Percentiles rank a stretch among this genome's conserved stretches.
Evolutionary conservation across 345 rosid species (phyloP).

Genomic region (Aurinia saxatilis): DNA sequence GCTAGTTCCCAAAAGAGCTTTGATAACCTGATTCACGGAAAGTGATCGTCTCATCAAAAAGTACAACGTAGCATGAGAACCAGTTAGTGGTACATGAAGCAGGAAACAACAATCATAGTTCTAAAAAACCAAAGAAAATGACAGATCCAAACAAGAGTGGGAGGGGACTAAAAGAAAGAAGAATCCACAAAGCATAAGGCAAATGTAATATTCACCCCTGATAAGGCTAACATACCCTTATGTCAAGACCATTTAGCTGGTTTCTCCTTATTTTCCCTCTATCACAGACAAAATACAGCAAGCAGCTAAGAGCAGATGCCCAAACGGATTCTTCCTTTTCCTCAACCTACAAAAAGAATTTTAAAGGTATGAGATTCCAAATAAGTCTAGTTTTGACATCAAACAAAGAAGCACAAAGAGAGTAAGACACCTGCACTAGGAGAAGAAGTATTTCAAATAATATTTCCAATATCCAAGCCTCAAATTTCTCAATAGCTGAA

Average conservation of each 20-base stretch:
- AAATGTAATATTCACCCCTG: slow-evolving; percentile 6
- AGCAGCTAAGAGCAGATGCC: slow-evolving; percentile 96
- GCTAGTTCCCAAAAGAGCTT: slow-evolving; percentile 66
- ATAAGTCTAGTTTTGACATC: slow-evolving; percentile 3
- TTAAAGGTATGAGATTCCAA: slow-evolving; percentile 12
- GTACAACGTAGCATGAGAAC: slow-evolving; percentile 8
- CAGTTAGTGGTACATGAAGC: neutral
- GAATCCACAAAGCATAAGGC: slow-evolving; percentile 3
- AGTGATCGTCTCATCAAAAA: slow-evolving; percentile 15
- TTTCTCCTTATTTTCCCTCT: slow-evolving; percentile 79
- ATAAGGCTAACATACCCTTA: slow-evolving; percentile 51
- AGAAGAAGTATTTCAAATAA: slow-evolving; percentile 83
- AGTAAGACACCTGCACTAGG: slow-evolving; percentile 74
- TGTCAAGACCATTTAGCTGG: slow-evolving; percentile 88
- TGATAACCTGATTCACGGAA: slow-evolving; percentile 60
- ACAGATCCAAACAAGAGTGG: slow-evolving; percentile 3
- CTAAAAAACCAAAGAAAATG: neutral
- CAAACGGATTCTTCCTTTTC: slow-evolving; percentile 90
- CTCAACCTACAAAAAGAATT: slow-evolving; percentile 49
- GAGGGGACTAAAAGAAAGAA: neutral
- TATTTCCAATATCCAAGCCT: slow-evolving; percentile 90
- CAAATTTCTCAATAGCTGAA: slow-evolving; percentile 70
- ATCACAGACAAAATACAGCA: slow-evolving; percentile 88
- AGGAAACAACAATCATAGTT: slow-evolving; percentile 8
- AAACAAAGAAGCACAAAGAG: slow-evolving; percentile 7